Percentiles rank a stretch among this genome's conserved stretches.
Evolutionary conservation across 768 basidiomycete genomes (phyloP).

Genomic region (Boletus rufocinnamomeus): DNA sequence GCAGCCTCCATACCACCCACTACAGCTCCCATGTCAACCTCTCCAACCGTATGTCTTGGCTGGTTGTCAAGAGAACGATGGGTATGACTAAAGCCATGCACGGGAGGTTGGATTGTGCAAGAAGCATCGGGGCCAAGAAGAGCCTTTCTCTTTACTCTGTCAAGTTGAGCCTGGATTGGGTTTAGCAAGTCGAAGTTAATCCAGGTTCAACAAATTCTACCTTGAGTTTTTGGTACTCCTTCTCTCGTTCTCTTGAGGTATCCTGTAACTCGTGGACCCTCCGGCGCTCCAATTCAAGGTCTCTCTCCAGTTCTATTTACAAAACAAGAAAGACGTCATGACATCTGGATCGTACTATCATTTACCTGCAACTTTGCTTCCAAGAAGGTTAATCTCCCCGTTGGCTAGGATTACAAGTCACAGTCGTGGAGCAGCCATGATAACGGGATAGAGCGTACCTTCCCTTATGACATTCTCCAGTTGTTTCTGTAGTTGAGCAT

Average conservation of each 20-base stretch:
- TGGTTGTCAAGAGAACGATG: slow-evolving; percentile 23
- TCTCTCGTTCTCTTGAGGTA: slow-evolving; percentile 71
- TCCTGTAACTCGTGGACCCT: slow-evolving; percentile 77
- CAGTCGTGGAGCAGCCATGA: not conserved
- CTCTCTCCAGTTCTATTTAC: slow-evolving; percentile 68
- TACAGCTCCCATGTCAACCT: slow-evolving; percentile 53
- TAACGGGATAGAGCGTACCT: slow-evolving; percentile 45
- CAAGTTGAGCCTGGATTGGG: slow-evolving; percentile 60
- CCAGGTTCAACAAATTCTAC: slow-evolving; percentile 33
- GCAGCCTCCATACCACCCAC: slow-evolving; percentile 67
- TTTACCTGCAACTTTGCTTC: slow-evolving; percentile 65
- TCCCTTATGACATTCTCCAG: slow-evolving; percentile 83
- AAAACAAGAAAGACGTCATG: slow-evolving; percentile 9
- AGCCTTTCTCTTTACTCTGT: slow-evolving; percentile 81
- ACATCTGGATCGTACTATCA: not conserved
- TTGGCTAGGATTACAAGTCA: slow-evolving; percentile 53
- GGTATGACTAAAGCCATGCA: slow-evolving; percentile 18
- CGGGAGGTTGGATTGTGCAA: slow-evolving; percentile 18
- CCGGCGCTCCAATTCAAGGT: slow-evolving; percentile 76
- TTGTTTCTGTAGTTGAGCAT: slow-evolving; percentile 80
- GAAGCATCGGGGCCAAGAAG: slow-evolving; percentile 52
- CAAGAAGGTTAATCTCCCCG: slow-evolving; percentile 69
- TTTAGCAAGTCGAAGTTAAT: not conserved
- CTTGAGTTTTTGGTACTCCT: slow-evolving; percentile 87
- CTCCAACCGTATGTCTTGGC: slow-evolving; percentile 21